Evolutionary conservation across 257 asterid genomes (phyloP).

Genomic region (Solanum medicagineum): DNA sequence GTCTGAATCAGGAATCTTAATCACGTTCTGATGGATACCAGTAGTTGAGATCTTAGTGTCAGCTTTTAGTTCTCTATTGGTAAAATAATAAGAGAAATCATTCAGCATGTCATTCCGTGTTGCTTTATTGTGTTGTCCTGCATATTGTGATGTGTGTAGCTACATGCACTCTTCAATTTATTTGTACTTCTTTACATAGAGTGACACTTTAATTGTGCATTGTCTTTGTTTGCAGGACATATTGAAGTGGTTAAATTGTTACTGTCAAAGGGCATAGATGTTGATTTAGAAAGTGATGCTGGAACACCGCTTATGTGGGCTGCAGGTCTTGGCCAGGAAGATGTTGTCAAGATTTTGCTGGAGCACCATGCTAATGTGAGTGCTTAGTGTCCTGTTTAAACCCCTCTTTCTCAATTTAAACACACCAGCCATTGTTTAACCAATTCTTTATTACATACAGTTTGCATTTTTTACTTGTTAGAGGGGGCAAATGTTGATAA

Average conservation of each 20-base stretch:
- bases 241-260: constrained; percentile 50
- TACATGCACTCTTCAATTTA: background rate
- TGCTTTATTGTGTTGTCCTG: background rate
- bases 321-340: constrained; percentile 83
- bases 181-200: background rate
- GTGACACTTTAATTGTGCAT: background rate
- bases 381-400: background rate
- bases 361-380: constrained; percentile 80
- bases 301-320: constrained; percentile 97
- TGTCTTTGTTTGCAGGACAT: constrained; percentile 50
- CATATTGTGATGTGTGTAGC: background rate
- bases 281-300: constrained; percentile 76
- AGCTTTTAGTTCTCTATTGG: background rate
- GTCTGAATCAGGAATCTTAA: background rate
- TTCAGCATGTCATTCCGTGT: background rate
- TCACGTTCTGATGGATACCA: background rate
- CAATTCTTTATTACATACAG: background rate
- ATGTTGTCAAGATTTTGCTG: constrained; percentile 64
- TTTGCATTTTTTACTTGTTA: background rate
- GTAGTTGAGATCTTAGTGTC: background rate
- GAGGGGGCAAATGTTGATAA: background rate
- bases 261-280: constrained; percentile 53
- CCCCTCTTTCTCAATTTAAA: background rate
- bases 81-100: background rate
- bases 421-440: background rate